phyloP scores from a whole-genome alignment of 2,329 filamentous ascomycete species.

The Parasarocladium wereldwijsianum region DNA sequence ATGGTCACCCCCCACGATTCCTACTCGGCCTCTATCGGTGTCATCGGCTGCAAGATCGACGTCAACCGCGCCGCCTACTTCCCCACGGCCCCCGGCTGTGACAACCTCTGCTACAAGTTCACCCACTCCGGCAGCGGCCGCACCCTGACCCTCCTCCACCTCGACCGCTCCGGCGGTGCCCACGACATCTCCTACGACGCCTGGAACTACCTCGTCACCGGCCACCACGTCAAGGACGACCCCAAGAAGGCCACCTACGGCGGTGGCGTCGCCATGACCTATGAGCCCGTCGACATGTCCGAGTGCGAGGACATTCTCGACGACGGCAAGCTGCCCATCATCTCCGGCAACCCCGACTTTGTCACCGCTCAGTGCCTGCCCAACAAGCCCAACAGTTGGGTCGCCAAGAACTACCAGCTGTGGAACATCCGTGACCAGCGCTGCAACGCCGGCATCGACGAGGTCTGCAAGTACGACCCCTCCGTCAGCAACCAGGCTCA shows the following conservation, averaged over 20 bases:
- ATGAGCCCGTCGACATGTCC: slow-evolving; percentile 28
- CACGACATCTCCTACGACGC: slow-evolving; percentile 47
- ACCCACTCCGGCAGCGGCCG: slow-evolving; percentile 30
- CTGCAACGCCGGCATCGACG: slow-evolving; percentile 34
- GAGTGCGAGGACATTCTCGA: slow-evolving; percentile 36
- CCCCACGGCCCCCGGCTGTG: slow-evolving; percentile 36
- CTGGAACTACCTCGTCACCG: slow-evolving; percentile 42
- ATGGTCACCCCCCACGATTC: slow-evolving; percentile 31
- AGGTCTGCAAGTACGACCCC: slow-evolving; percentile 33
- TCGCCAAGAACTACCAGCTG: slow-evolving; percentile 35
- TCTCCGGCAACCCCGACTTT: slow-evolving; percentile 42
- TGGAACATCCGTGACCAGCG: slow-evolving; percentile 37
- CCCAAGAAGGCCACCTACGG: slow-evolving; percentile 33
- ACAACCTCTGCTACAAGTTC: slow-evolving; percentile 41
- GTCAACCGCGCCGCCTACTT: slow-evolving; percentile 48
- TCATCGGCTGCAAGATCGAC: slow-evolving; percentile 45
- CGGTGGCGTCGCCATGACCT: slow-evolving; percentile 36
- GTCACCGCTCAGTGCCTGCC: slow-evolving; percentile 31
- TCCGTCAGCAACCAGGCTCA: slow-evolving; percentile 32
- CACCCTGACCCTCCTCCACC: slow-evolving; percentile 39
- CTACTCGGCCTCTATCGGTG: slow-evolving; percentile 42
- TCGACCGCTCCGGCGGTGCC: slow-evolving; percentile 41
- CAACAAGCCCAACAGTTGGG: slow-evolving; percentile 30
- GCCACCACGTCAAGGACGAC: slow-evolving; percentile 27
- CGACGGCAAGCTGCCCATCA: slow-evolving; percentile 35